Percentiles rank a stretch among this genome's conserved stretches.
These are phyloP conservation scores for Backusella morwellensis DNA, from an alignment of 192 early-diverging fungal genomes.

Conservation along the genomic window DNA sequence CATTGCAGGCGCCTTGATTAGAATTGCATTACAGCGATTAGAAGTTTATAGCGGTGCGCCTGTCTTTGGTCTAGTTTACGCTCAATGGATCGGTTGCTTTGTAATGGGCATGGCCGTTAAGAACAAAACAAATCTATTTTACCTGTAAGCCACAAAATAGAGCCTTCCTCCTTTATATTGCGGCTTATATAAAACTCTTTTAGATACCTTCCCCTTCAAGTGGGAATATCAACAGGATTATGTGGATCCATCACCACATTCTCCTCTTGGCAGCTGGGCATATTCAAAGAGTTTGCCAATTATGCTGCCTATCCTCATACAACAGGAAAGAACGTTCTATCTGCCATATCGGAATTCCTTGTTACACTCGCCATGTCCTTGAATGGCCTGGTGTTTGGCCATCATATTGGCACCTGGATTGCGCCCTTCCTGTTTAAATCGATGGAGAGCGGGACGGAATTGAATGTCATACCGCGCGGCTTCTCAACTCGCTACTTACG, in stretches of 20 bases:
- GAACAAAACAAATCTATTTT: slow-evolving; percentile 26
- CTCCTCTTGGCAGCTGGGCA: slow-evolving; percentile 70
- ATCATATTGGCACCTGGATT: slow-evolving; percentile 40
- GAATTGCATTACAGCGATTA: slow-evolving; percentile 53
- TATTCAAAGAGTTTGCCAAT: slow-evolving; percentile 48
- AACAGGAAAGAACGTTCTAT: slow-evolving; percentile 44
- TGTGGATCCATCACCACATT: slow-evolving; percentile 85
- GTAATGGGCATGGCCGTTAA: slow-evolving; percentile 47
- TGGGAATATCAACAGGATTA: slow-evolving; percentile 64
- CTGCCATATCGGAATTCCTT: slow-evolving; percentile 40
- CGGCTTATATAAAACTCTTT: background rate
- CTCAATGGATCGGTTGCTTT: slow-evolving; percentile 71
- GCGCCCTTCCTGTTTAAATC: background rate
- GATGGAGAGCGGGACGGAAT: background rate
- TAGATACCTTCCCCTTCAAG: slow-evolving; percentile 45
- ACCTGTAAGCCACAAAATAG: slow-evolving; percentile 24
- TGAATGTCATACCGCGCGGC: slow-evolving; percentile 5
- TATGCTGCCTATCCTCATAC: slow-evolving; percentile 15
- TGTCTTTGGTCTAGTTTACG: slow-evolving; percentile 60
- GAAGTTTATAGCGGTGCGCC: slow-evolving; percentile 58
- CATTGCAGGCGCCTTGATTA: slow-evolving; percentile 62
- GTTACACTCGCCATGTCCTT: slow-evolving; percentile 51
- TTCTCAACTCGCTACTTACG: slow-evolving; percentile 6
- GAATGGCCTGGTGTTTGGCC: slow-evolving; percentile 42
- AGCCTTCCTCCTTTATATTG: background rate